Percentiles rank a stretch among this genome's conserved stretches.
phyloP scores from a whole-genome alignment of 805 yeast genomes.

The Maudiozyma barnettii region DNA sequence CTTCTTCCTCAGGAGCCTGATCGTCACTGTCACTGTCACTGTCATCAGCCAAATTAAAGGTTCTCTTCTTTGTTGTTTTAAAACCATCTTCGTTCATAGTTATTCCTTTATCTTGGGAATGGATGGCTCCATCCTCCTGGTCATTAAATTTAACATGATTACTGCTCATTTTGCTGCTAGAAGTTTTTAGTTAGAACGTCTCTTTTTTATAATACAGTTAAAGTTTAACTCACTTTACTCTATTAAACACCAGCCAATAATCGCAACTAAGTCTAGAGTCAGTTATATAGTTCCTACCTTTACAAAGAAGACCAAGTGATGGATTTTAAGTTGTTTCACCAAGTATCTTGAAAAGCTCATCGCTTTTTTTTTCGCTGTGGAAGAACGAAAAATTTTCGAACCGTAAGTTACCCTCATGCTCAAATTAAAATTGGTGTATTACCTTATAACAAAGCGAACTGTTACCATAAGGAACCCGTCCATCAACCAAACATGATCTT shows the following conservation, averaged over 20 bases:
- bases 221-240: background rate
- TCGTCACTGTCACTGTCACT: constrained; percentile 30
- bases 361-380: background rate
- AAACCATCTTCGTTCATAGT: background rate
- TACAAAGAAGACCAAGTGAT: too few species aligned
- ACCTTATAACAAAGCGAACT: too few species aligned
- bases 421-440: too few species aligned
- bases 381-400: background rate
- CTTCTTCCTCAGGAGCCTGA: constrained; percentile 47
- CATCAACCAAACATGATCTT: background rate
- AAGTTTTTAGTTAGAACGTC: too few species aligned
- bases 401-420: background rate
- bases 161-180: background rate
- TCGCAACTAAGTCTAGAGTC: too few species aligned
- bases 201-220: background rate
- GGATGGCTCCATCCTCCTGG: constrained; percentile 9
- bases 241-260: background rate
- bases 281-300: background rate
- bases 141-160: constrained; percentile 22
- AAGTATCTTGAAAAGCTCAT: background rate
- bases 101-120: constrained; percentile 1
- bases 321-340: too few species aligned
- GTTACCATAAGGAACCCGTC: too few species aligned
- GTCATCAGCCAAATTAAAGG: constrained; percentile 1
- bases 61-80: constrained; percentile 2